Evolutionary conservation across 1,284 basidiomycete species (phyloP).

Genomic region (Fomitiporia mediterranea): DNA sequence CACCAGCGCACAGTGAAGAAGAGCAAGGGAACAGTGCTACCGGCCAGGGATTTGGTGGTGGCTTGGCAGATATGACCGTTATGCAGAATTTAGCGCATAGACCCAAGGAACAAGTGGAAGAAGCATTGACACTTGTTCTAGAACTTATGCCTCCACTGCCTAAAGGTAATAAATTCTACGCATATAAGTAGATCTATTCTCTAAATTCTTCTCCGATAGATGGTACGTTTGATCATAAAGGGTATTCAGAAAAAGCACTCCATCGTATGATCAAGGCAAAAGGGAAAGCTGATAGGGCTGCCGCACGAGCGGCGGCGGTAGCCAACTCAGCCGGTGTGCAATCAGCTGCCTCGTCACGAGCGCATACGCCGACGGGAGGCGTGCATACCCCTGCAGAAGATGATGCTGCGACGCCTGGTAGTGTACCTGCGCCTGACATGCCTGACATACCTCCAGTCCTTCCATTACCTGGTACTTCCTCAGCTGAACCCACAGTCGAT

Average conservation of each 20-base stretch:
- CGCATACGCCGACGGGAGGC: constrained; percentile 20
- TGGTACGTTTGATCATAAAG: constrained; percentile 89
- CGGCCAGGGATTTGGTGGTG: constrained; percentile 77
- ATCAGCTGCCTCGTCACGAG: constrained; percentile 24
- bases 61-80: constrained; percentile 91
- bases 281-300: constrained; percentile 70
- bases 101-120: constrained; percentile 95
- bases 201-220: constrained; percentile 42
- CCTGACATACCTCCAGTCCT: constrained; percentile 4
- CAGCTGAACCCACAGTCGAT: constrained; percentile 43
- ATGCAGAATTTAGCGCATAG: constrained; percentile 96
- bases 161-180: constrained; percentile 56
- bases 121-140: constrained; percentile 80
- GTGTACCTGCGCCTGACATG: constrained; percentile 2
- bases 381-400: constrained; percentile 24
- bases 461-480: constrained; percentile 18
- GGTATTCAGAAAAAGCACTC: constrained; percentile 85
- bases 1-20: constrained; percentile 50
- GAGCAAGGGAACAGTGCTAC: constrained; percentile 60
- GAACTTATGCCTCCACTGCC: constrained; percentile 90
- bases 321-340: constrained; percentile 30
- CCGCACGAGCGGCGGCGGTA: constrained; percentile 50
- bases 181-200: constrained; percentile 5
- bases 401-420: constrained; percentile 22
- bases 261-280: constrained; percentile 69